Base-by-base conservation (phyloP, 2,329 filamentous ascomycete species). In the Aspergillus eucalypticola region DNA sequence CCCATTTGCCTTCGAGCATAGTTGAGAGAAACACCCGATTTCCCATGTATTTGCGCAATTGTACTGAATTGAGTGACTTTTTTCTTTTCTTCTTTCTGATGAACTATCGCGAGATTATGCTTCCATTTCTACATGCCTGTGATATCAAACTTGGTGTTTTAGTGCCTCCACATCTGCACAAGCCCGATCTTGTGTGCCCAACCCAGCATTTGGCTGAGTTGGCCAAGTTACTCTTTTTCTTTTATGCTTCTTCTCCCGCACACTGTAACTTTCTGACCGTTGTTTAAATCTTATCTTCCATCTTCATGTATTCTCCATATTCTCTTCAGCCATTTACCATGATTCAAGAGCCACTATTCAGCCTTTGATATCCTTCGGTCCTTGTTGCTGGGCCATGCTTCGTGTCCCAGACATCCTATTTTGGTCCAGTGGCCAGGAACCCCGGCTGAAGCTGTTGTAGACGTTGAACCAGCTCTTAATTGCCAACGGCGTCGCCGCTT, bases 11-110 rank as follows among this genome's bases (percentile, higher is more conserved):
- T 55, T 13, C 53, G 56, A 60, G 46, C 48, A 48, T 52, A 54
- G 38, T 51, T 57, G 54, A 62, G 42, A 58, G 54, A 64, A 39
- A 41, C 53, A 60, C 41, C 48, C 44, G 17, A 57, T 51, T 54
- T 54, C 38, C 38, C 29, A 42, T 44, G 27, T 42, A 44, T 32
- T 54, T 53, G 15, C 23, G 50, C 19, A 39, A n/a, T 38, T 32
- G 32, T 29, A 27, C 50, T 21, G 29, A 53, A 17, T 53, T 27
- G 32, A 39, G 23, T 41, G 50, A 19, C 50, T 15, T 32, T 35
- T 35, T 15, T 35, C 2, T 13, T 13, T 6, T 15, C 11, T 35
- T 35, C 11, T 35, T 6, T 35, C 25, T 19, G 23, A 38, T 29
- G 32, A 15, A 41, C 13, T 17, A 21, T 42, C 42, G 39, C 39